Conservation (phyloP, 331 rosid species). For the Acacia concinna region DNA sequence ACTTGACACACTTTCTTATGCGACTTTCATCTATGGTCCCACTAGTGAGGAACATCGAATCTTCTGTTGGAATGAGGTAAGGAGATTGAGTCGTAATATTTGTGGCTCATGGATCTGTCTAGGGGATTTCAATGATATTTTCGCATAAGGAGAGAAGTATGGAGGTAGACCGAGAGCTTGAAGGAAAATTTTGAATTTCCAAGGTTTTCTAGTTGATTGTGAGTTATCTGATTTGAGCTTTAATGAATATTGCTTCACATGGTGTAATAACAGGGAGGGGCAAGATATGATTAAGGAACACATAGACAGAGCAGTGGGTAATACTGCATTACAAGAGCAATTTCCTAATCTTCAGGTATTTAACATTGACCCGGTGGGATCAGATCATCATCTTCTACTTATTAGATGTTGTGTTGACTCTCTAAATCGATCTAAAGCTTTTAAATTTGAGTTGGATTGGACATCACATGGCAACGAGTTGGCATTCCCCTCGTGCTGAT, state of each 20-base stretch:
- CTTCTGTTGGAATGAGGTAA: neutral
- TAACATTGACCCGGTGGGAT: neutral
- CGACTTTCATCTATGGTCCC: neutral
- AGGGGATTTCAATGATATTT: neutral
- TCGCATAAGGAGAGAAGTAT: neutral
- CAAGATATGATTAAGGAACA: fast-evolving
- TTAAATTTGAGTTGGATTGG: too few relatives aligned
- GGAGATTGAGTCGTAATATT: fast-evolving
- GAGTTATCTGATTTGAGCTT: fast-evolving
- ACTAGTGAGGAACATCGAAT: neutral
- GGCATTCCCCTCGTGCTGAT: too few relatives aligned
- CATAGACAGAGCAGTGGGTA: neutral
- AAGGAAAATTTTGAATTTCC: neutral
- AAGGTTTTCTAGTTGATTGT: fast-evolving
- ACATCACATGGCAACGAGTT: too few relatives aligned
- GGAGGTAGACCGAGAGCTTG: neutral
- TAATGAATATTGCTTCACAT: neutral
- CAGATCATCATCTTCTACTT: neutral
- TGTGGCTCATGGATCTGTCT: neutral
- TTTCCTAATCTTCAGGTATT: neutral
- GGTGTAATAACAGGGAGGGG: neutral
- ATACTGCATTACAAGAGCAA: fast-evolving
- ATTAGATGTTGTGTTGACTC: neutral
- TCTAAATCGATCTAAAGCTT: too few relatives aligned
- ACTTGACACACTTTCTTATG: fast-evolving